These are phyloP conservation scores for Talaromyces pinophilus DNA, from an alignment of 2,329 filamentous ascomycete species.

Conservation along the genomic window DNA sequence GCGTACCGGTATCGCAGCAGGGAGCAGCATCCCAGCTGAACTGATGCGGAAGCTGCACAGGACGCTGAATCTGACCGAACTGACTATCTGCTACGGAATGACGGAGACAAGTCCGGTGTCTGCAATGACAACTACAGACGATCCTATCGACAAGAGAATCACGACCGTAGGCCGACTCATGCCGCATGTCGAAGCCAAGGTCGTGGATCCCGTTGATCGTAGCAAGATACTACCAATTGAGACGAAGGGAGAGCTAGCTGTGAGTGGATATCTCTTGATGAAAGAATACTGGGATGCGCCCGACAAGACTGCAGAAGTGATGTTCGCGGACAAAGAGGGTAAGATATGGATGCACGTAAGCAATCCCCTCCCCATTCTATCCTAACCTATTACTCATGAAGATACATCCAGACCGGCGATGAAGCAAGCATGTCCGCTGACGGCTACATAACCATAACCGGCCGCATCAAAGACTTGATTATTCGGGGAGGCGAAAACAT, in stretches of 20 bases:
- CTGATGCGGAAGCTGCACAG: slow-evolving; percentile 68
- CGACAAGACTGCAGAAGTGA: slow-evolving; percentile 67
- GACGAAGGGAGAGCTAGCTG: slow-evolving; percentile 75
- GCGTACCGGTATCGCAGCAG: slow-evolving; percentile 88
- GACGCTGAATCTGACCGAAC: slow-evolving; percentile 71
- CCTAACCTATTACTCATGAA: neutral
- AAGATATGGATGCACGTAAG: slow-evolving; percentile 75
- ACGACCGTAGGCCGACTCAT: slow-evolving; percentile 76
- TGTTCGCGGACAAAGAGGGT: slow-evolving; percentile 57
- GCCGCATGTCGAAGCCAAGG: slow-evolving; percentile 77
- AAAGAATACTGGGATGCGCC: slow-evolving; percentile 83
- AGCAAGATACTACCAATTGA: slow-evolving; percentile 62
- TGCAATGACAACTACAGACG: slow-evolving; percentile 77
- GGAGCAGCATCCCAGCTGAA: slow-evolving; percentile 77
- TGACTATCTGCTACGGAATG: slow-evolving; percentile 97
- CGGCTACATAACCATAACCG: slow-evolving; percentile 86
- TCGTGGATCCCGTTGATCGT: slow-evolving; percentile 70
- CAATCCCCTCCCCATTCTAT: slow-evolving; percentile 1
- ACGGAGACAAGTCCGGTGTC: slow-evolving; percentile 76
- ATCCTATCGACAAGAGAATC: slow-evolving; percentile 72
- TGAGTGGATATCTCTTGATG: slow-evolving; percentile 86
- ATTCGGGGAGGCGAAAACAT: slow-evolving; percentile 96
- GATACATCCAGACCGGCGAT: slow-evolving; percentile 71
- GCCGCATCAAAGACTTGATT: slow-evolving; percentile 91
- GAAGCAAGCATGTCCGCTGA: slow-evolving; percentile 81